Percentiles rank a stretch among this genome's conserved stretches.
phyloP scores from a whole-genome alignment of 2,329 filamentous ascomycete genomes.

The Phoma sp. region DNA sequence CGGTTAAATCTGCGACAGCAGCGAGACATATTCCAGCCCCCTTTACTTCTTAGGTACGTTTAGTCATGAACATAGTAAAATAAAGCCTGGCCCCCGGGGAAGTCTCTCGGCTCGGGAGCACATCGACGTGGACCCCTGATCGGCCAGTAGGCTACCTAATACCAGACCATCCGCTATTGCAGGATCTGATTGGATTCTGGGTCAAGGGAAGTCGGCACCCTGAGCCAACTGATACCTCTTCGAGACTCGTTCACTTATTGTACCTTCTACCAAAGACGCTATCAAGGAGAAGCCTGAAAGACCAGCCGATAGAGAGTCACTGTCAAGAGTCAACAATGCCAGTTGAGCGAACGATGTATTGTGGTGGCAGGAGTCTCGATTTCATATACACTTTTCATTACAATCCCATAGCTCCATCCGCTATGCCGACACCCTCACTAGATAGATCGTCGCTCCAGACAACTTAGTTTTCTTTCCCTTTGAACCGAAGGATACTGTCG shows the following conservation, averaged over 20 bases:
- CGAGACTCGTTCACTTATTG: background rate
- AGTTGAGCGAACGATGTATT: too few species aligned
- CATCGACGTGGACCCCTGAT: slow-evolving; percentile 6
- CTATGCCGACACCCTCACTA: too few species aligned
- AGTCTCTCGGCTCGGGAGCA: background rate
- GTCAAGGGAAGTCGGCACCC: slow-evolving; percentile 6
- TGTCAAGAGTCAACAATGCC: too few species aligned
- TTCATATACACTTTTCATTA: too few species aligned
- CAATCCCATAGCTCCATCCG: too few species aligned
- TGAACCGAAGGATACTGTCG: too few species aligned
- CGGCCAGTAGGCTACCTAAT: background rate
- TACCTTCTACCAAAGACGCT: background rate
- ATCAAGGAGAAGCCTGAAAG: too few species aligned
- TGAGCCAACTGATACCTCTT: background rate
- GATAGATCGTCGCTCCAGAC: too few species aligned
- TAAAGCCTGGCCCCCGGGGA: background rate
- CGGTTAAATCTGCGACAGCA: slow-evolving; percentile 1
- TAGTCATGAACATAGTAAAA: too few species aligned
- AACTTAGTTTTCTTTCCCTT: too few species aligned
- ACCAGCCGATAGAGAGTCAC: background rate
- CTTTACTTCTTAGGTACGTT: too few species aligned
- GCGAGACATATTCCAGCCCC: slow-evolving; percentile 5
- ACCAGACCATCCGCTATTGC: background rate
- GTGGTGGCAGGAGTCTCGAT: too few species aligned
- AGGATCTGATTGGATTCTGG: slow-evolving; percentile 1